A percentile compares a stretch with the other conserved stretches of the same genome.
phyloP scores from a whole-genome alignment of 257 asterid species.

The Phtheirospermum japonicum region DNA sequence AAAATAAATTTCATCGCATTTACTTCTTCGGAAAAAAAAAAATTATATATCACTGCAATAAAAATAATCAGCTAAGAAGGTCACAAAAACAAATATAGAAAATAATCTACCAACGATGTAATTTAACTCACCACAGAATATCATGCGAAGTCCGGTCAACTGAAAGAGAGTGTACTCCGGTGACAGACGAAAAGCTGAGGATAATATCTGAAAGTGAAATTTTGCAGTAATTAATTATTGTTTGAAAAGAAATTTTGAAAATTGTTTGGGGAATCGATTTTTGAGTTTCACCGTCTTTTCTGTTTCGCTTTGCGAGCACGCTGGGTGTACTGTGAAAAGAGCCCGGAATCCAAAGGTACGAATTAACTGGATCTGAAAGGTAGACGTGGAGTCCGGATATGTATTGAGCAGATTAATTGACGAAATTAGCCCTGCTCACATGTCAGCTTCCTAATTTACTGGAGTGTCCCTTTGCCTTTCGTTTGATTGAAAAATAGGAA shows the following conservation, averaged over 20 bases:
- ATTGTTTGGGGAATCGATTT: constrained; percentile 7
- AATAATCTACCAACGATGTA: not conserved
- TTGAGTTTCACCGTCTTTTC: constrained; percentile 22
- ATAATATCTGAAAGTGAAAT: constrained; percentile 6
- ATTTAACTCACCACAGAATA: constrained; percentile 34
- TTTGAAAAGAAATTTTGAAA: not conserved
- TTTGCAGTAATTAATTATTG: not conserved
- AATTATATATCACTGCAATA: not conserved
- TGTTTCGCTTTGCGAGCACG: constrained; percentile 42
- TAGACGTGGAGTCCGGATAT: constrained; percentile 42
- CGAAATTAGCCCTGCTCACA: constrained; percentile 19
- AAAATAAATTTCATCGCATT: constrained; percentile 12
- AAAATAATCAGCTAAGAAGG: constrained; percentile 16
- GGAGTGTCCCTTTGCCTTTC: too few relatives aligned
- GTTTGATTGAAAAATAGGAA: too few relatives aligned
- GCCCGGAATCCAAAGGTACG: constrained; percentile 47
- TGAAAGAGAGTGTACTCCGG: constrained; percentile 32
- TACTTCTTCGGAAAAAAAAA: not conserved
- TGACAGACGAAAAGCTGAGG: not conserved
- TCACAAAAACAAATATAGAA: not conserved
- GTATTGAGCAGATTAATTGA: not conserved
- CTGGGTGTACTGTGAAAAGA: constrained; percentile 32
- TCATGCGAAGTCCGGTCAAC: constrained; percentile 26
- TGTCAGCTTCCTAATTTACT: not conserved
- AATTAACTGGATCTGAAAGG: constrained; percentile 31